Evolutionary conservation across 129 eudicot genomes (phyloP).

Genomic region (Cynara cardunculus): DNA sequence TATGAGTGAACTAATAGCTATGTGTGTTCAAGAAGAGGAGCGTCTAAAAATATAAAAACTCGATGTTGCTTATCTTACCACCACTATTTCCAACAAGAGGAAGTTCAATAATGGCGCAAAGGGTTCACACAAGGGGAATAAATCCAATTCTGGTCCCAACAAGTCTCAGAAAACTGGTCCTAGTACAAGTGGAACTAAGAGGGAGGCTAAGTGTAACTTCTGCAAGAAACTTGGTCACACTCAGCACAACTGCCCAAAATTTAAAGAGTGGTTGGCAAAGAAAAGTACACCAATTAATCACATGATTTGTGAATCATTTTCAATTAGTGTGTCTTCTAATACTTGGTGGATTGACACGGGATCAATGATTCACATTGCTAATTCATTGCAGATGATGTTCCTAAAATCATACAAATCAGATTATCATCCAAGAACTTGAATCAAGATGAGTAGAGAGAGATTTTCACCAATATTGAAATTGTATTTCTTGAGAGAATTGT

Average conservation of each 20-base stretch:
- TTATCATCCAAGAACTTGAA: too few species aligned
- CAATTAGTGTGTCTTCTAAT: neutral
- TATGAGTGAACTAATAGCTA: too few species aligned
- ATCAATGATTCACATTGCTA: neutral
- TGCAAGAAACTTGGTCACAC: neutral
- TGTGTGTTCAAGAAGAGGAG: too few species aligned
- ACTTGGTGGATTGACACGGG: conserved; percentile 4
- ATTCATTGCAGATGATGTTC: conserved; percentile 6
- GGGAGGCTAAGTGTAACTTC: neutral
- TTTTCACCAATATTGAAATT: too few species aligned
- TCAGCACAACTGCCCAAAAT: too few species aligned
- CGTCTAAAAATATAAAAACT: too few species aligned
- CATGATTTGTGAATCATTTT: neutral
- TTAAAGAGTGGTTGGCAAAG: neutral
- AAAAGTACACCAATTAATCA: neutral
- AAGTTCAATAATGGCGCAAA: too few species aligned
- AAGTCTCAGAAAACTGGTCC: neutral
- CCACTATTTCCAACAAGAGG: too few species aligned
- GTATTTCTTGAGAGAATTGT: too few species aligned
- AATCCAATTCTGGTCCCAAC: neutral
- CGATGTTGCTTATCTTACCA: neutral
- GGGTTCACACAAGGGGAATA: neutral
- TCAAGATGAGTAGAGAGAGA: too few species aligned
- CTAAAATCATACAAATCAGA: too few species aligned
- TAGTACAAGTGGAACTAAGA: conserved; percentile 1